Evolutionary conservation across 768 basidiomycete genomes (phyloP).

Genomic region (Leccinum imitatum): DNA sequence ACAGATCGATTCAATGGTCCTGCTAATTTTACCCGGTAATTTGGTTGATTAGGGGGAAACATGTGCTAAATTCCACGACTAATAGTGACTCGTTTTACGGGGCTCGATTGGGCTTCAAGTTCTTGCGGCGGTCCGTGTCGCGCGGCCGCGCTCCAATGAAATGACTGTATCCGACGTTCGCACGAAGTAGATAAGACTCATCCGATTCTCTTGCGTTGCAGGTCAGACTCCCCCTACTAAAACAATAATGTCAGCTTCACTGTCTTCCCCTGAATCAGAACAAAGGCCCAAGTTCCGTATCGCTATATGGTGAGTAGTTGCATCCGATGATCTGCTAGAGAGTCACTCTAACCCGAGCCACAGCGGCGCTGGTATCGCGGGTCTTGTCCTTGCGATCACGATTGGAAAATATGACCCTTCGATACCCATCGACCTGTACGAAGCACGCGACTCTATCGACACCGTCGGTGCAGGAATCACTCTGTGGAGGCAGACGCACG

Average conservation of each 20-base stretch:
- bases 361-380: constrained; percentile 45
- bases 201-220: not conserved
- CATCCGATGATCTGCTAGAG: not conserved
- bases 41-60: not conserved
- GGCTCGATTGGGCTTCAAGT: not conserved
- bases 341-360: not conserved
- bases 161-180: not conserved
- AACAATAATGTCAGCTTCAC: not conserved
- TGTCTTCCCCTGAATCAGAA: not conserved
- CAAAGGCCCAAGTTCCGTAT: constrained; percentile 5
- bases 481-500: constrained; percentile 48
- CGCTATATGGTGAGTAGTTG: constrained; percentile 13
- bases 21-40: not conserved
- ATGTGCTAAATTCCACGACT: not conserved
- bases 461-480: constrained; percentile 43
- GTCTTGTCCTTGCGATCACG: constrained; percentile 42
- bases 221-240: not conserved
- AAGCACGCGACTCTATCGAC: constrained; percentile 41
- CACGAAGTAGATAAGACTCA: not conserved
- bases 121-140: not conserved
- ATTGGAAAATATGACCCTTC: constrained; percentile 33
- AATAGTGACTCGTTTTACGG: not conserved
- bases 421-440: constrained; percentile 45
- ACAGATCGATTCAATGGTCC: not conserved
- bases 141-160: not conserved